A percentile compares a stretch with the other conserved stretches of the same genome.
Evolutionary conservation across 768 basidiomycete species (phyloP).

Genomic region (Lactifluus pinguis): DNA sequence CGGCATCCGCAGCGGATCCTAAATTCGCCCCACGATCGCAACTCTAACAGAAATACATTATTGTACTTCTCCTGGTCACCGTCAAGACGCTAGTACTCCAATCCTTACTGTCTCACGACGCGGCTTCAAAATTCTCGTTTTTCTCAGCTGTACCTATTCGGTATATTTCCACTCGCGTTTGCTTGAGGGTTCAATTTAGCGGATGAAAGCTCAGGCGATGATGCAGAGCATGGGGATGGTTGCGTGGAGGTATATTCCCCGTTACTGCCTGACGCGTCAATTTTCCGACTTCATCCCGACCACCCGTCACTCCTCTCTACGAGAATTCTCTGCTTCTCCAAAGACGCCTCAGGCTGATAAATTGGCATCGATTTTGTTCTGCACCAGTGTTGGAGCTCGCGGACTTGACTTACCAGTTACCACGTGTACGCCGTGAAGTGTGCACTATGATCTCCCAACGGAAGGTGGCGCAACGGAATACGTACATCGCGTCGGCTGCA

Average conservation of each 20-base stretch:
- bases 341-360: slow-evolving; percentile 23
- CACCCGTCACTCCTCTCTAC: slow-evolving; percentile 72
- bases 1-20: slow-evolving; percentile 27
- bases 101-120: slow-evolving; percentile 57
- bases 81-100: slow-evolving; percentile 83
- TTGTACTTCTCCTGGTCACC: slow-evolving; percentile 83
- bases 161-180: slow-evolving; percentile 95
- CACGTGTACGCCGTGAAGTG: slow-evolving; percentile 90
- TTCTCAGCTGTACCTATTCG: slow-evolving; percentile 94
- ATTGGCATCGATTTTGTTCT: slow-evolving; percentile 69
- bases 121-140: slow-evolving; percentile 80
- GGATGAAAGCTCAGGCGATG: slow-evolving; percentile 21
- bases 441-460: slow-evolving; percentile 96
- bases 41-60: slow-evolving; percentile 80
- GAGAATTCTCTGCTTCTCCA: slow-evolving; percentile 55
- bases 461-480: slow-evolving; percentile 96
- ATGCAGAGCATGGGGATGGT: slow-evolving; percentile 25
- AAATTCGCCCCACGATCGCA: slow-evolving; percentile 93
- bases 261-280: slow-evolving; percentile 69
- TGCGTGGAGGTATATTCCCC: slow-evolving; percentile 53
- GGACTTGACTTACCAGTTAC: slow-evolving; percentile 92
- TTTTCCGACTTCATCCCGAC: slow-evolving; percentile 81
- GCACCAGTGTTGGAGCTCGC: slow-evolving; percentile 97
- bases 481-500: slow-evolving; percentile 93
- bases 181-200: slow-evolving; percentile 35